phyloP scores from a whole-genome alignment of 129 eudicot genomes.

The Tanacetum coccineum region DNA sequence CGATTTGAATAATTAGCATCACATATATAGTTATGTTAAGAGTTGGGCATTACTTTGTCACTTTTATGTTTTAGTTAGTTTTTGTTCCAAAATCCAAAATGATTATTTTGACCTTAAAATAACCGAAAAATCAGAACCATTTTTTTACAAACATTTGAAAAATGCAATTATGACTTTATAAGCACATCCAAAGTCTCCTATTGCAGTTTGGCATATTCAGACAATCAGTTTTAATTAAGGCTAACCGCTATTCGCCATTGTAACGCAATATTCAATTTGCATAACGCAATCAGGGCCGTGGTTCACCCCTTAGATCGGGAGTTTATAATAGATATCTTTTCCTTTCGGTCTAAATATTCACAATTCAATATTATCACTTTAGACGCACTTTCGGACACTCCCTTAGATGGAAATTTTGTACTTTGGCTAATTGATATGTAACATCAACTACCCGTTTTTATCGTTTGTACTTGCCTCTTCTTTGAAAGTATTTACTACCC shows the following conservation, averaged over 20 bases:
- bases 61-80: not conserved
- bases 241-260: too few relatives aligned
- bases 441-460: not conserved
- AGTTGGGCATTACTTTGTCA: not conserved
- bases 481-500: conserved; percentile 1
- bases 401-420: not conserved
- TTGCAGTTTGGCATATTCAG: too few relatives aligned
- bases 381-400: not conserved
- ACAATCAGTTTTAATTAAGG: too few relatives aligned
- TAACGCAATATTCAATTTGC: too few relatives aligned
- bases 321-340: not conserved
- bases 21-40: not conserved
- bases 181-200: not conserved
- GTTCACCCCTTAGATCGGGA: too few relatives aligned
- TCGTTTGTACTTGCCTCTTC: conserved; percentile 7
- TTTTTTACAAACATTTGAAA: not conserved
- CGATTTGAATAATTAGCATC: not conserved
- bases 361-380: not conserved
- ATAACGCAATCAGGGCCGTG: too few relatives aligned
- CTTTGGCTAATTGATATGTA: conserved; percentile 8
- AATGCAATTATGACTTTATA: not conserved
- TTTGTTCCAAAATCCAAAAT: not conserved
- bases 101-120: not conserved
- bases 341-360: not conserved
- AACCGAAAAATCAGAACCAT: not conserved